Evolutionary conservation across 192 early-diverging fungal genomes (phyloP).

Genomic region (Thamnidium elegans): DNA sequence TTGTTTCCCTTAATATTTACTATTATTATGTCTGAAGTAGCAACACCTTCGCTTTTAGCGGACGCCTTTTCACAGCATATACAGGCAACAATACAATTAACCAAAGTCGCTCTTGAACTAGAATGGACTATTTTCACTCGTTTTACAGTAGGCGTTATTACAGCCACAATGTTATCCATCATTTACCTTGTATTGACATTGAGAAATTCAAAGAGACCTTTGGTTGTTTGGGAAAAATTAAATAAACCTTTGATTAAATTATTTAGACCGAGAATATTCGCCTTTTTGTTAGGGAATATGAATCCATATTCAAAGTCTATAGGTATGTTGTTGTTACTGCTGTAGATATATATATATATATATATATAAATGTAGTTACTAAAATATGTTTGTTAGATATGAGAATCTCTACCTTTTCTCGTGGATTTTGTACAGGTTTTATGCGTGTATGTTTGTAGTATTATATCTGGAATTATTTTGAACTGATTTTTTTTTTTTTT

Average conservation of each 20-base stretch:
- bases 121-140: conserved; percentile 36
- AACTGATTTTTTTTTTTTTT: background rate
- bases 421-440: conserved; percentile 51
- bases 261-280: conserved; percentile 45
- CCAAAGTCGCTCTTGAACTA: conserved; percentile 26
- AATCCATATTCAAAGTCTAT: conserved; percentile 51
- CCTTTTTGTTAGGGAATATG: conserved; percentile 40
- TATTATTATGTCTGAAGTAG: background rate
- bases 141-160: conserved; percentile 27
- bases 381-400: conserved; percentile 4
- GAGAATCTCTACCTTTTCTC: conserved; percentile 44
- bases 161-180: conserved; percentile 22
- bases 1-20: background rate
- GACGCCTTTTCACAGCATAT: conserved; percentile 21
- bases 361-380: background rate
- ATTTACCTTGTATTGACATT: conserved; percentile 27
- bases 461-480: background rate
- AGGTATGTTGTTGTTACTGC: conserved; percentile 19
- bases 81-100: conserved; percentile 18
- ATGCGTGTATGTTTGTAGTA: conserved; percentile 43
- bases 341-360: no score
- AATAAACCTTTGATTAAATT: conserved; percentile 44
- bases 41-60: background rate
- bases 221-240: conserved; percentile 49
- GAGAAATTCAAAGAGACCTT: conserved; percentile 32